These are phyloP conservation scores for Aspergillus indologenus DNA, from an alignment of 495 filamentous ascomycete species.

Conservation along the genomic window DNA sequence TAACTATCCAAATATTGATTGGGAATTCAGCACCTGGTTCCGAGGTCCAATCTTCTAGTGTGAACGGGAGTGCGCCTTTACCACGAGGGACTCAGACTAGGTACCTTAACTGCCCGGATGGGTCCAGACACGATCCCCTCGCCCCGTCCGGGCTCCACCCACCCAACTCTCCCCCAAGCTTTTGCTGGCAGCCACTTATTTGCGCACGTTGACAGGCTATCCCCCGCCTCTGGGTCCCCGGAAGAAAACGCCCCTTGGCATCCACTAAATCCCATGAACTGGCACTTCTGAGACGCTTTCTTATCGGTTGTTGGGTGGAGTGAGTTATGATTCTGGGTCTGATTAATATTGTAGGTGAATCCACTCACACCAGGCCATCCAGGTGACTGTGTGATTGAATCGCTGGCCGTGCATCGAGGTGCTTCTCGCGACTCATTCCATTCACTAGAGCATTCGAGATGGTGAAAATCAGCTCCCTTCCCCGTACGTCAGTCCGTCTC, in stretches of 20 bases:
- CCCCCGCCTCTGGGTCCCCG: neutral
- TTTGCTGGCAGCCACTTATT: neutral
- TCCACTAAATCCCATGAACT: neutral
- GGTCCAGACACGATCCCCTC: neutral
- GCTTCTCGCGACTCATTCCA: neutral
- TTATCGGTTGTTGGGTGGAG: neutral
- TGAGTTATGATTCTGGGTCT: too few species aligned
- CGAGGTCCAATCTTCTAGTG: neutral
- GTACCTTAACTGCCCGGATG: neutral
- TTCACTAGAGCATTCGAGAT: neutral
- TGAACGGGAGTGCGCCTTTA: neutral
- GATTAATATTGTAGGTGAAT: too few species aligned
- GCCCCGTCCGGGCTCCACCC: neutral
- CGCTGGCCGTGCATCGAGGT: neutral
- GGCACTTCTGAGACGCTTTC: neutral
- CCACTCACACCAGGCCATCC: neutral
- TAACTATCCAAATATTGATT: too few species aligned
- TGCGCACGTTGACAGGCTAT: slow-evolving; percentile 5
- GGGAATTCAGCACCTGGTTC: too few species aligned
- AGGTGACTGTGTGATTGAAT: neutral
- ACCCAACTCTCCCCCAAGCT: neutral
- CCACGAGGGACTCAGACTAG: neutral
- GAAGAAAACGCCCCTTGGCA: neutral
- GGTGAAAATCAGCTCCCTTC: slow-evolving; percentile 7
- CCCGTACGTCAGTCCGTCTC: slow-evolving; percentile 19